These are phyloP conservation scores for Epichloe baconii DNA, from an alignment of 2,329 filamentous ascomycete species.

Conservation along the genomic window DNA sequence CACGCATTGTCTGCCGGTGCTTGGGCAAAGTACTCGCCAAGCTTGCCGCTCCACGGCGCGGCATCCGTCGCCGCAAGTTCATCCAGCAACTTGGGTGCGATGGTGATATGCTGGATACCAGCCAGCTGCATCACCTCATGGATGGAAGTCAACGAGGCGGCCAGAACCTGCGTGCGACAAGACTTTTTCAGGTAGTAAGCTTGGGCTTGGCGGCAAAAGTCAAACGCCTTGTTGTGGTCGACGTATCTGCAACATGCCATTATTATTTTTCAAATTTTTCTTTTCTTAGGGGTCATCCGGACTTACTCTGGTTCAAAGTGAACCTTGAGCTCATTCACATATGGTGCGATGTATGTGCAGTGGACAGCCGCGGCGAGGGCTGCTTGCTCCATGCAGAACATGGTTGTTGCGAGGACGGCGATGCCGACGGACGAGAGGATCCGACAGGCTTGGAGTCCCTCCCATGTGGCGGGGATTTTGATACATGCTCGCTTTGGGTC, in stretches of 20 bases:
- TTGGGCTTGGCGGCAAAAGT: slow-evolving; percentile 37
- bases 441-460: slow-evolving; percentile 47
- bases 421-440: slow-evolving; percentile 39
- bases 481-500: slow-evolving; percentile 41
- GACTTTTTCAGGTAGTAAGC: slow-evolving; percentile 32
- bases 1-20: slow-evolving; percentile 16
- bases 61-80: slow-evolving; percentile 28
- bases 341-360: slow-evolving; percentile 51
- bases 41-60: slow-evolving; percentile 7
- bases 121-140: slow-evolving; percentile 46
- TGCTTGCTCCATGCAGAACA: slow-evolving; percentile 50
- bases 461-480: slow-evolving; percentile 51
- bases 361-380: slow-evolving; percentile 41
- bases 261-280: too few relatives aligned
- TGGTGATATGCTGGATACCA: slow-evolving; percentile 45
- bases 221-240: slow-evolving; percentile 35
- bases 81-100: slow-evolving; percentile 38
- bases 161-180: slow-evolving; percentile 36
- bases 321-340: slow-evolving; percentile 51
- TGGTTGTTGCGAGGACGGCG: slow-evolving; percentile 47
- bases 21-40: slow-evolving; percentile 11
- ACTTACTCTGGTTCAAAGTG: slow-evolving; percentile 40
- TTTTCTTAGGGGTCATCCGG: too few relatives aligned
- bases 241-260: slow-evolving; percentile 23
- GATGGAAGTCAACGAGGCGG: slow-evolving; percentile 42